phyloP scores from a whole-genome alignment of 495 filamentous ascomycete species.

The Elaphomyces granulatus region DNA sequence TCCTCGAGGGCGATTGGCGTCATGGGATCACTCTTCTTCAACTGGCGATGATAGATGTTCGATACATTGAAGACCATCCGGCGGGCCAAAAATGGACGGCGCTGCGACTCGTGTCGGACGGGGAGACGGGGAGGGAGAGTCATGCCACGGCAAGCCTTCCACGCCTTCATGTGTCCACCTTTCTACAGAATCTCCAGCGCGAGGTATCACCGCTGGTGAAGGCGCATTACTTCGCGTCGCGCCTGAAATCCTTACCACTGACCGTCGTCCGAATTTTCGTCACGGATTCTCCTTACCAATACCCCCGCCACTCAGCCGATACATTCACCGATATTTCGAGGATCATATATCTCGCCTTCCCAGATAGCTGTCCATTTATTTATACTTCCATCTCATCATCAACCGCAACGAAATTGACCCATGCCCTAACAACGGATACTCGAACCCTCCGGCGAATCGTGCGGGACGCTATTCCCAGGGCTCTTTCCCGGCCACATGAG shows the following conservation, averaged over 20 bases:
- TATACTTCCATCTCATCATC: conserved; percentile 48
- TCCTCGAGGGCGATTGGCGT: conserved; percentile 72
- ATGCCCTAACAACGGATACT: conserved; percentile 32
- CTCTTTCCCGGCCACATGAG: conserved; percentile 53
- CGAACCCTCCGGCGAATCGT: conserved; percentile 54
- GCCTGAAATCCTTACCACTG: conserved; percentile 45
- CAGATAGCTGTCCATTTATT: conserved; percentile 57
- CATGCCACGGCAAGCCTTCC: conserved; percentile 40
- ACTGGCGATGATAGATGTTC: conserved; percentile 66
- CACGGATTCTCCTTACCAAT: conserved; percentile 56
- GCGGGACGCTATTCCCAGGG: conserved; percentile 61
- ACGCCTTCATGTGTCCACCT: conserved; percentile 60
- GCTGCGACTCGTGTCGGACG: conserved; percentile 31
- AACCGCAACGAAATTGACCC: conserved; percentile 14
- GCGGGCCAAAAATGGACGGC: conserved; percentile 61
- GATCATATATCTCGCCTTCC: conserved; percentile 65
- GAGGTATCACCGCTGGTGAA: conserved; percentile 62
- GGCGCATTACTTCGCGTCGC: conserved; percentile 62
- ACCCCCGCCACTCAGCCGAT: conserved; percentile 23
- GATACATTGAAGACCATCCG: conserved; percentile 64
- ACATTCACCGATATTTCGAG: conserved; percentile 40
- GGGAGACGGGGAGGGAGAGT: conserved; percentile 24
- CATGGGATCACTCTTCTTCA: conserved; percentile 63
- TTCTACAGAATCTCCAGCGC: conserved; percentile 55
- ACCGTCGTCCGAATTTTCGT: conserved; percentile 63